Conservation (phyloP, 441 rosid species). For the Capsella rubella region DNA sequence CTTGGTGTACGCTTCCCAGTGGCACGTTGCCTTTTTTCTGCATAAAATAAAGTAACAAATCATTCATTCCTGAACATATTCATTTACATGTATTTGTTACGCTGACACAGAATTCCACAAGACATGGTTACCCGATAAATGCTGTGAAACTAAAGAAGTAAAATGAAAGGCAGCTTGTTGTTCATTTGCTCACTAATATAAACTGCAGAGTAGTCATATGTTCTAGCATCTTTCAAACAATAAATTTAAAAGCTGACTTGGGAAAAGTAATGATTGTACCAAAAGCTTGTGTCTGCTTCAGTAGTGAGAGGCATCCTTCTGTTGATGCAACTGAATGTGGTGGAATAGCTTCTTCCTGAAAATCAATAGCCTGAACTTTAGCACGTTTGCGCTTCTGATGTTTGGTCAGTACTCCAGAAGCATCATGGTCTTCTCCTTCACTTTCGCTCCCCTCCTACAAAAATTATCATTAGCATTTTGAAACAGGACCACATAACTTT, state of each 20-base stretch:
- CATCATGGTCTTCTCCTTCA: constrained; percentile 73
- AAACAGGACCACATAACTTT: constrained; percentile 8
- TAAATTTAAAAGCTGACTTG: constrained; percentile 16
- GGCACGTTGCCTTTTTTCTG: constrained; percentile 74
- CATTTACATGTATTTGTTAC: constrained; percentile 20
- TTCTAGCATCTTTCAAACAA: constrained; percentile 23
- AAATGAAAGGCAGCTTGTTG: constrained; percentile 18
- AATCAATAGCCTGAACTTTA: constrained; percentile 48
- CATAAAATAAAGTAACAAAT: constrained; percentile 22
- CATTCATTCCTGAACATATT: constrained; percentile 27
- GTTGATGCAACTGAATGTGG: constrained; percentile 52
- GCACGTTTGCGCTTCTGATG: constrained; percentile 68
- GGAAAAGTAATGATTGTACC: constrained; percentile 54
- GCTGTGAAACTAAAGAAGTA: constrained; percentile 20
- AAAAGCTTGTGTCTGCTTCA: constrained; percentile 64
- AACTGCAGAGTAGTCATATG: constrained; percentile 20
- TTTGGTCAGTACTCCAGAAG: constrained; percentile 51
- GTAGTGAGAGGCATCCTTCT: constrained; percentile 77
- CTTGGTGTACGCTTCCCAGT: constrained; percentile 97
- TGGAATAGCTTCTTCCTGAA: constrained; percentile 56
- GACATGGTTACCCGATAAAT: constrained; percentile 16
- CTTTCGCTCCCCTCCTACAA: constrained; percentile 78
- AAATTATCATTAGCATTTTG: constrained; percentile 21
- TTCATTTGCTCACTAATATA: constrained; percentile 22
- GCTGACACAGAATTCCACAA: constrained; percentile 25